Evolutionary conservation across 345 rosid species (phyloP).

Genomic region (Noccaea caerulescens): DNA sequence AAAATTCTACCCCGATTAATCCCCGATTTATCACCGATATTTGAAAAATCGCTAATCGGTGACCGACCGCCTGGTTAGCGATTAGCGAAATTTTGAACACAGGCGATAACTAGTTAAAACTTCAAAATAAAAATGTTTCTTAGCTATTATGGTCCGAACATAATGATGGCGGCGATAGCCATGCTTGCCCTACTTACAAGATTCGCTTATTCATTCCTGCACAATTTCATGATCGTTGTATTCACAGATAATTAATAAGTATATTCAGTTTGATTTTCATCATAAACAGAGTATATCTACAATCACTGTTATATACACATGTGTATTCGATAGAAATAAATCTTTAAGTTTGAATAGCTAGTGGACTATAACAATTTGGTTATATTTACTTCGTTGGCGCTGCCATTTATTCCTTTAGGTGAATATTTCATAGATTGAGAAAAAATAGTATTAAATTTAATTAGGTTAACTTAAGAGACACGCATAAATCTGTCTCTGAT

Average conservation of each 20-base stretch:
- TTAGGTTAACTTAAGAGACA: slow-evolving; percentile 32
- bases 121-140: too few relatives aligned
- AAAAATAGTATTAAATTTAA: not conserved
- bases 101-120: too few relatives aligned
- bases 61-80: too few relatives aligned
- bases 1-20: too few relatives aligned
- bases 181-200: slow-evolving; percentile 46
- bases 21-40: too few relatives aligned
- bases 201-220: slow-evolving; percentile 29
- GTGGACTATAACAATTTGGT: not conserved
- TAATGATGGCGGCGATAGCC: slow-evolving; percentile 38
- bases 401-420: not conserved
- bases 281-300: not conserved
- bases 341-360: not conserved
- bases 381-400: not conserved
- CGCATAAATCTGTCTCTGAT: slow-evolving; percentile 26
- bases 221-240: slow-evolving; percentile 8
- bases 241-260: not conserved
- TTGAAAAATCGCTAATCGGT: too few relatives aligned
- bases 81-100: too few relatives aligned
- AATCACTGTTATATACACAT: not conserved
- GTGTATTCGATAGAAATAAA: not conserved
- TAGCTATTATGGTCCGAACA: slow-evolving; percentile 22
- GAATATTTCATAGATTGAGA: slow-evolving; percentile 3
- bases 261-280: not conserved